Conservation (phyloP, 257 asterid genomes). For the Thymus quinquecostatus region DNA sequence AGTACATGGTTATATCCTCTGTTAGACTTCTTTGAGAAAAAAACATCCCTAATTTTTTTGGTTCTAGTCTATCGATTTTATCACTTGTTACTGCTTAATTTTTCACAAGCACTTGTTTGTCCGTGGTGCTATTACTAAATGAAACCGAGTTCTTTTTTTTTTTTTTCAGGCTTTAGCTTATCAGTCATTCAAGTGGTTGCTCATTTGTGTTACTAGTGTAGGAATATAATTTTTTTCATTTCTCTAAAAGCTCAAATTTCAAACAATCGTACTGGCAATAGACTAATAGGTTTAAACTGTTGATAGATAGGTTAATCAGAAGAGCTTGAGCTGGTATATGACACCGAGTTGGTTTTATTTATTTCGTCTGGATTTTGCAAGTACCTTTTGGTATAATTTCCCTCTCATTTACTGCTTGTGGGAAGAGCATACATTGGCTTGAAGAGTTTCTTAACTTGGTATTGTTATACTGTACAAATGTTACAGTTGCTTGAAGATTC, state of each 20-base stretch:
- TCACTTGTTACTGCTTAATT: background rate
- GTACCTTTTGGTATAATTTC: slow-evolving; percentile 1
- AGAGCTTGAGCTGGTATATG: background rate
- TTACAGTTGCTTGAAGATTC: slow-evolving; percentile 93
- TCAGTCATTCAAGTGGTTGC: slow-evolving; percentile 13
- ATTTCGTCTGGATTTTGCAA: slow-evolving; percentile 3
- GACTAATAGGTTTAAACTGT: background rate
- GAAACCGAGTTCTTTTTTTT: background rate
- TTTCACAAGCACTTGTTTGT: slow-evolving; percentile 2
- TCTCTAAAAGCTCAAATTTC: slow-evolving; percentile 21
- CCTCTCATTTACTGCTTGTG: background rate
- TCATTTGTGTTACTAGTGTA: slow-evolving; percentile 7
- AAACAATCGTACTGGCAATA: background rate
- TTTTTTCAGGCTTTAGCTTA: background rate
- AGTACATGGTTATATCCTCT: background rate
- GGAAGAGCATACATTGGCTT: slow-evolving; percentile 20
- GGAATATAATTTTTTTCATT: background rate
- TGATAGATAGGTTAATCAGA: slow-evolving; percentile 17
- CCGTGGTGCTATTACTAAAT: slow-evolving; percentile 11
- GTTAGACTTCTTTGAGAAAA: background rate
- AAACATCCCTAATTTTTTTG: background rate
- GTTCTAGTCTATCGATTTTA: background rate
- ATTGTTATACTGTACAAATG: slow-evolving; percentile 37
- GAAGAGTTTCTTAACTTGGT: slow-evolving; percentile 21
- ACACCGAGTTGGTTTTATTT: background rate